phyloP scores from a whole-genome alignment of 2,329 filamentous ascomycete species.

The Fusarium sp. region DNA sequence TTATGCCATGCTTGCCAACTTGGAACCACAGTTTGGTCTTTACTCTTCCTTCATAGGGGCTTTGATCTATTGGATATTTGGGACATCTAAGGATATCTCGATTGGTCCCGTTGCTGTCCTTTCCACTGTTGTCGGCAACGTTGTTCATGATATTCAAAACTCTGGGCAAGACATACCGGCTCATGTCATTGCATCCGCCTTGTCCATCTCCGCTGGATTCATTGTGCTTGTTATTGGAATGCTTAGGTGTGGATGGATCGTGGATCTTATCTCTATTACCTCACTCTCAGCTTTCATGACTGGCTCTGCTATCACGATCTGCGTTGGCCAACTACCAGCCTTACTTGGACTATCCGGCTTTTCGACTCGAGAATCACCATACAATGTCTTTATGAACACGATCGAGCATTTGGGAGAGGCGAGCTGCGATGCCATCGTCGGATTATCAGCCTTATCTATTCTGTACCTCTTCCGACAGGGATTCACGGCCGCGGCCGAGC shows the following conservation, averaged over 20 bases:
- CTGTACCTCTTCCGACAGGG: constrained; percentile 79
- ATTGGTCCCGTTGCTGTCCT: constrained; percentile 97
- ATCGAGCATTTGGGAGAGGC: constrained; percentile 75
- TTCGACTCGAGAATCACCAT: constrained; percentile 81
- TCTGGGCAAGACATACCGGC: constrained; percentile 67
- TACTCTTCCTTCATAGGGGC: constrained; percentile 94
- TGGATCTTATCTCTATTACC: constrained; percentile 90
- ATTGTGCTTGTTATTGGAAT: constrained; percentile 85
- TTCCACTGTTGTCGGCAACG: constrained; percentile 87
- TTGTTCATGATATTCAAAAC: constrained; percentile 73
- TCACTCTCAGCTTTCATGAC: constrained; percentile 98
- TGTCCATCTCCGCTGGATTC: constrained; percentile 80
- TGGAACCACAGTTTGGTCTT: constrained; percentile 85
- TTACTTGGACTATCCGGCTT: constrained; percentile 83
- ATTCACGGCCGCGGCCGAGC: constrained; percentile 75
- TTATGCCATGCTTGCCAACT: constrained; percentile 84
- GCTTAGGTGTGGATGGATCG: constrained; percentile 85
- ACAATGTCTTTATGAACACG: constrained; percentile 84
- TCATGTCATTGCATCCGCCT: constrained; percentile 78
- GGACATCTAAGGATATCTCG: constrained; percentile 97
- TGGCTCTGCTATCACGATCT: constrained; percentile 90
- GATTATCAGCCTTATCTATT: constrained; percentile 81
- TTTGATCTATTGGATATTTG: constrained; percentile 96
- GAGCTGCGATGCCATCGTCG: constrained; percentile 85
- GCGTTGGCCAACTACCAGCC: constrained; percentile 81